These are phyloP conservation scores for Ophiostoma himal-ulmi DNA, from an alignment of 2,329 filamentous ascomycete genomes.

Conservation along the genomic window DNA sequence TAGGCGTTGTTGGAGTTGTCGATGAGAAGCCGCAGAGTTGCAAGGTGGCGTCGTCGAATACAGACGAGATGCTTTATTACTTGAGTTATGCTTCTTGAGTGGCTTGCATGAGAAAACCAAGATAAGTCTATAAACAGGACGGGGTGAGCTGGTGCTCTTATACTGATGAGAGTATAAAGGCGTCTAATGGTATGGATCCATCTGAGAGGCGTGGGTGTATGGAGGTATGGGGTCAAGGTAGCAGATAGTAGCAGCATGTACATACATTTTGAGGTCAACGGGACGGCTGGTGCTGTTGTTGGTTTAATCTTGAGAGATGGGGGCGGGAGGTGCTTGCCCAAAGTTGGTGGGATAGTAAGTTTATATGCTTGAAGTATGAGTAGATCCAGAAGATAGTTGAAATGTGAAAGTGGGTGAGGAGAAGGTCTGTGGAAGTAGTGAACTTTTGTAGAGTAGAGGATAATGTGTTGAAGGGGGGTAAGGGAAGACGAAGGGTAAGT, in stretches of 20 bases:
- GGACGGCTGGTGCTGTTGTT: background rate
- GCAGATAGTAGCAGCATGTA: background rate
- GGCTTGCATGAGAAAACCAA: background rate
- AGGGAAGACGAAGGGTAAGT: background rate
- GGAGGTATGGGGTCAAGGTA: background rate
- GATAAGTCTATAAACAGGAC: background rate
- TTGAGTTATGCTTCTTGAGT: background rate
- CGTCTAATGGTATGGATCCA: background rate
- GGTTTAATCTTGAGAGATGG: background rate
- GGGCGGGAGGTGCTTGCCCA: background rate
- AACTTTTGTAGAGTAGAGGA: background rate
- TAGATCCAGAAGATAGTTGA: no score
- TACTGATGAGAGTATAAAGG: background rate
- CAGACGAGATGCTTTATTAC: background rate
- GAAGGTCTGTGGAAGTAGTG: background rate
- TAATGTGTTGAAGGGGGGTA: background rate
- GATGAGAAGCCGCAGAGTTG: background rate
- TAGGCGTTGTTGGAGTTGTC: background rate
- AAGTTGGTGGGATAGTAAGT: background rate
- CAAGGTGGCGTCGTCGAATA: background rate
- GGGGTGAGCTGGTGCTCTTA: slow-evolving; percentile 11
- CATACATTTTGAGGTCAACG: background rate
- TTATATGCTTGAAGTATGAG: background rate
- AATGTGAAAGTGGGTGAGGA: background rate
- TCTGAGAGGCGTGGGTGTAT: background rate